Percentiles rank a stretch among this genome's conserved stretches.
Evolutionary conservation across 192 early-diverging fungal genomes (phyloP).

Genomic region (Backusella parvicylindrica): DNA sequence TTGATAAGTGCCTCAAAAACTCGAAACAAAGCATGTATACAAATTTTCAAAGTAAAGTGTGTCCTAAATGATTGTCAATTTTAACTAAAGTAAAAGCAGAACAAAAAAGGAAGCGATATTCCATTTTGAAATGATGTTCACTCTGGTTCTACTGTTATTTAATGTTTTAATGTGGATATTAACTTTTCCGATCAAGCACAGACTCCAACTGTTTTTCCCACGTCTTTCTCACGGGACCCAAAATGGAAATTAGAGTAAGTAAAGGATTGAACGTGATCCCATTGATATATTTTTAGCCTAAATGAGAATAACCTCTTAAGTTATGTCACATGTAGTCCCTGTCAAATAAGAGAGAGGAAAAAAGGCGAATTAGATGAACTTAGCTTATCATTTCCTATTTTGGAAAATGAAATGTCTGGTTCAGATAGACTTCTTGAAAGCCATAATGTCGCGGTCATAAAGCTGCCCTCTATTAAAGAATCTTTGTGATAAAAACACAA

Average conservation of each 20-base stretch:
- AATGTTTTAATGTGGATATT: not conserved
- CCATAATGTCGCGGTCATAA: not conserved
- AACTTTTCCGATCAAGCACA: not conserved
- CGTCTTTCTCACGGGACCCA: slow-evolving; percentile 16
- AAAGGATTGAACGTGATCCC: slow-evolving; percentile 8
- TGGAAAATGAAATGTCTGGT: not conserved
- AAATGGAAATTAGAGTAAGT: slow-evolving; percentile 1
- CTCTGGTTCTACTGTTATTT: not conserved
- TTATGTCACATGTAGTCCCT: slow-evolving; percentile 8
- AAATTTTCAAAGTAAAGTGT: not conserved
- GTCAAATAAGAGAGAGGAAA: slow-evolving; percentile 6
- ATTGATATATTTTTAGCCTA: not conserved
- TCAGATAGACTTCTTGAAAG: not conserved
- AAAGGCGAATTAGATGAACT: not conserved
- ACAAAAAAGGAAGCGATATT: not conserved
- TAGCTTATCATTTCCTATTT: slow-evolving; percentile 4
- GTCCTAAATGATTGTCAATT: not conserved
- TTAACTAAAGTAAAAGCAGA: not conserved
- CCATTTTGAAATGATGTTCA: not conserved
- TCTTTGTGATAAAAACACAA: not conserved
- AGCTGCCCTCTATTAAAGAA: not conserved
- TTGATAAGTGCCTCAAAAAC: not conserved
- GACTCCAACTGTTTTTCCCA: slow-evolving; percentile 9
- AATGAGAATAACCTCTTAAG: not conserved
- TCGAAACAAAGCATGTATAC: not conserved